phyloP scores from a whole-genome alignment of 2,329 filamentous ascomycete genomes.

The Xylariaceae sp. region DNA sequence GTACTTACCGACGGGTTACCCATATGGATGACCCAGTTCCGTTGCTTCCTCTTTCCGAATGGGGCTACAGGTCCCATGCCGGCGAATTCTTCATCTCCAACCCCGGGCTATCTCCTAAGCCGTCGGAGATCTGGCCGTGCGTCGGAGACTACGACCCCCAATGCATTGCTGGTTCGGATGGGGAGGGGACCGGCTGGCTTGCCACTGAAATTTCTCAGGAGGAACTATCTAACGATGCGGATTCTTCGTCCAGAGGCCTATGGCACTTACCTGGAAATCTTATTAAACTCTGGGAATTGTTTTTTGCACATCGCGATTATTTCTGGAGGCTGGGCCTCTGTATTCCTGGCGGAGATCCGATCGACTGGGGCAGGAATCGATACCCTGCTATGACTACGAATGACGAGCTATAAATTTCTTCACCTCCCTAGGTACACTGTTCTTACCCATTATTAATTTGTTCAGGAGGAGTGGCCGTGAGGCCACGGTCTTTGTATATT shows the following conservation, averaged over 20 bases:
- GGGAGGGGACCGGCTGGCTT: conserved; percentile 26
- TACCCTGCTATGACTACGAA: conserved; percentile 39
- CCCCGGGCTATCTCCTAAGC: conserved; percentile 60
- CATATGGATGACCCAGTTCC: conserved; percentile 86
- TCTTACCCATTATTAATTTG: not conserved
- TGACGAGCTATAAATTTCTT: conserved; percentile 37
- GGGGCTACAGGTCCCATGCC: conserved; percentile 80
- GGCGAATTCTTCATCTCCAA: conserved; percentile 86
- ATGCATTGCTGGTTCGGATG: conserved; percentile 64
- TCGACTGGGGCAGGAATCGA: conserved; percentile 57
- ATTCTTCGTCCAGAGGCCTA: conserved; percentile 38
- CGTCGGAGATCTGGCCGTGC: conserved; percentile 68
- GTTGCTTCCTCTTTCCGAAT: conserved; percentile 77
- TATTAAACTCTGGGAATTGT: conserved; percentile 76
- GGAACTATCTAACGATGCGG: conserved; percentile 20
- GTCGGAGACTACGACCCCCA: conserved; percentile 63
- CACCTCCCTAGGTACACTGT: not conserved
- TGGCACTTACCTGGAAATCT: conserved; percentile 58
- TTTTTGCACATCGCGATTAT: conserved; percentile 94
- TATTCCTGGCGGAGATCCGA: conserved; percentile 71
- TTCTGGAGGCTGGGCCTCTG: conserved; percentile 93
- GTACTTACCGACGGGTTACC: conserved; percentile 71
- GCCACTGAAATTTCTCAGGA: conserved; percentile 24
- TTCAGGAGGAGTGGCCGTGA: not conserved
- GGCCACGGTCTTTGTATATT: no score